A percentile compares a stretch with the other conserved stretches of the same genome.
These are phyloP conservation scores for Phalaenopsis aphrodite DNA, from an alignment of 106 monocot species.

Conservation along the genomic window DNA sequence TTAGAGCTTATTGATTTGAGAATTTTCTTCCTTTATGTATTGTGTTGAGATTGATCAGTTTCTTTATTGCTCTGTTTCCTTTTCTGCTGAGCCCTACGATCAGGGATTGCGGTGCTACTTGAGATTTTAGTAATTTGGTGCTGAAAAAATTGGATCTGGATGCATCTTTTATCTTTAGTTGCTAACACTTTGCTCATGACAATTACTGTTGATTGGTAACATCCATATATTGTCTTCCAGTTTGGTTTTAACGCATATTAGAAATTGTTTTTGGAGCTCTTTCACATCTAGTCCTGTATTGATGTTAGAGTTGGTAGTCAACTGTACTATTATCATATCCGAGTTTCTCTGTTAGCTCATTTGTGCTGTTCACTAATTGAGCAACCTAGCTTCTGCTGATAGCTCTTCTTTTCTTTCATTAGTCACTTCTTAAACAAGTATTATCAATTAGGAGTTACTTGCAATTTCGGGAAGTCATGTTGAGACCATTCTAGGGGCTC, in stretches of 20 bases:
- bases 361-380: background rate
- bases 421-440: background rate
- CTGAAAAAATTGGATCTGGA: background rate
- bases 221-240: background rate
- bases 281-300: background rate
- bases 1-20: background rate
- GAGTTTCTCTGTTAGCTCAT: background rate
- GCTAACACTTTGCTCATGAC: background rate
- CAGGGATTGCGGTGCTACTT: background rate
- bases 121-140: background rate
- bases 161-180: background rate
- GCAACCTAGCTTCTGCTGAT: background rate
- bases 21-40: background rate
- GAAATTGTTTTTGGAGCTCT: background rate
- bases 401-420: background rate
- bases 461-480: background rate
- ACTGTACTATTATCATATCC: background rate
- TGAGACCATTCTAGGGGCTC: too few species aligned
- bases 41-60: background rate
- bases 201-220: background rate
- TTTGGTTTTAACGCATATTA: background rate
- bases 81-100: background rate
- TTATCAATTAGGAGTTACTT: background rate
- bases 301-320: background rate
- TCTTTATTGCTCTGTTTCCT: background rate